A percentile compares a stretch with the other conserved stretches of the same genome.
Evolutionary conservation across 129 eudicot genomes (phyloP).

Genomic region (Scalesia atractyloides): DNA sequence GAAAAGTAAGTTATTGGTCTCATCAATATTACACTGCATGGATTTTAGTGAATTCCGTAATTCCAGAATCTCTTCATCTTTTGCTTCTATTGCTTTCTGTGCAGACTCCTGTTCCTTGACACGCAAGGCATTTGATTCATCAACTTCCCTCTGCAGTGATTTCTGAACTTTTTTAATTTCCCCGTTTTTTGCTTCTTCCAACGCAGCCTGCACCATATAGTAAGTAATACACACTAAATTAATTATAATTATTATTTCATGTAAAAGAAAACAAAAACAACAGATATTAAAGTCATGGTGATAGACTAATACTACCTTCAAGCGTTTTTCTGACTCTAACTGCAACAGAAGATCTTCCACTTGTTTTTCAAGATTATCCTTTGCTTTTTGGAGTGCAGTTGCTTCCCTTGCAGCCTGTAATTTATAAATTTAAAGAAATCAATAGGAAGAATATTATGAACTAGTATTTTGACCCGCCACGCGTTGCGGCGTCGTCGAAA

Average conservation of each 20-base stretch:
- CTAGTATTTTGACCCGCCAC: too few species aligned
- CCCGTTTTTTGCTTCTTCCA: constrained; percentile 77
- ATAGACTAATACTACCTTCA: constrained; percentile 57
- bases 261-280: neutral
- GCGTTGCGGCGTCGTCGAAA: too few species aligned
- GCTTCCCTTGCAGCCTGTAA: constrained; percentile 85
- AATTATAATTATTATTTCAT: neutral
- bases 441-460: neutral
- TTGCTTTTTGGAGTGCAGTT: constrained; percentile 86
- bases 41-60: constrained; percentile 56
- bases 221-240: neutral
- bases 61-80: constrained; percentile 68
- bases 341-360: constrained; percentile 85
- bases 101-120: constrained; percentile 72
- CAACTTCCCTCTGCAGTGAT: constrained; percentile 60
- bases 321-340: constrained; percentile 79
- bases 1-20: constrained; percentile 49
- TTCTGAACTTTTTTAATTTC: constrained; percentile 68
- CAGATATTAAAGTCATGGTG: neutral
- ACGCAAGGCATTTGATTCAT: constrained; percentile 60
- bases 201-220: constrained; percentile 55
- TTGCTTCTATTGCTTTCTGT: constrained; percentile 72
- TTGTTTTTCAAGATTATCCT: constrained; percentile 87
- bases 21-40: constrained; percentile 63
- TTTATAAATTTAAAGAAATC: constrained; percentile 12